A percentile compares a stretch with the other conserved stretches of the same genome.
These are phyloP conservation scores for Entomortierella beljakovae DNA, from an alignment of 192 early-diverging fungal species.

Conservation along the genomic window DNA sequence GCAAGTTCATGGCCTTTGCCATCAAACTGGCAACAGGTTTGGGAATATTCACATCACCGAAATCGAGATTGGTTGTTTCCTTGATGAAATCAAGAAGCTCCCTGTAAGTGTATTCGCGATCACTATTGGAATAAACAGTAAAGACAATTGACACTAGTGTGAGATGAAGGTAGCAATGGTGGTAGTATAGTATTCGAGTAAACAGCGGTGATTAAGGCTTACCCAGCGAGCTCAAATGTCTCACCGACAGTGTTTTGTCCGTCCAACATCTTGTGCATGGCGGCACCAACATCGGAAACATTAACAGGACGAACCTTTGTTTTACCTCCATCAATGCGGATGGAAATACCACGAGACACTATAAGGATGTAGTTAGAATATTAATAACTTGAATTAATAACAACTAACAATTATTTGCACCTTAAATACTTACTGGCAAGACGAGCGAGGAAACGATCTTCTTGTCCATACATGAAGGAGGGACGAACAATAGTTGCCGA, in stretches of 20 bases:
- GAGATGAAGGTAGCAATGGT: no score
- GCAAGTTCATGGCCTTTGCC: conserved; percentile 70
- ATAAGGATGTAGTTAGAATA: not conserved
- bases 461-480: conserved; percentile 87
- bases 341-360: conserved; percentile 62
- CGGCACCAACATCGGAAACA: conserved; percentile 87
- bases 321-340: conserved; percentile 73
- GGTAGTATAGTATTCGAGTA: no score
- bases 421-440: conserved; percentile 70
- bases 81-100: conserved; percentile 79
- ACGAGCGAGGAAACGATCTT: conserved; percentile 94
- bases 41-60: conserved; percentile 69
- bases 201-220: conserved; percentile 8
- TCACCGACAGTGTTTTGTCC: conserved; percentile 82
- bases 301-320: conserved; percentile 79
- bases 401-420: not conserved
- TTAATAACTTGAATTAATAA: no score
- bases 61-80: conserved; percentile 64
- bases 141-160: not conserved
- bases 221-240: conserved; percentile 92
- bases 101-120: conserved; percentile 78
- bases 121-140: conserved; percentile 47
- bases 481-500: conserved; percentile 95
- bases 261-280: conserved; percentile 78
- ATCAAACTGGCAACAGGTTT: conserved; percentile 76